Percentiles rank a stretch among this genome's conserved stretches.
Evolutionary conservation across 225 moss, liverwort and hornwort genomes (phyloP).

Genomic region (Thuidium tamariscinum): DNA sequence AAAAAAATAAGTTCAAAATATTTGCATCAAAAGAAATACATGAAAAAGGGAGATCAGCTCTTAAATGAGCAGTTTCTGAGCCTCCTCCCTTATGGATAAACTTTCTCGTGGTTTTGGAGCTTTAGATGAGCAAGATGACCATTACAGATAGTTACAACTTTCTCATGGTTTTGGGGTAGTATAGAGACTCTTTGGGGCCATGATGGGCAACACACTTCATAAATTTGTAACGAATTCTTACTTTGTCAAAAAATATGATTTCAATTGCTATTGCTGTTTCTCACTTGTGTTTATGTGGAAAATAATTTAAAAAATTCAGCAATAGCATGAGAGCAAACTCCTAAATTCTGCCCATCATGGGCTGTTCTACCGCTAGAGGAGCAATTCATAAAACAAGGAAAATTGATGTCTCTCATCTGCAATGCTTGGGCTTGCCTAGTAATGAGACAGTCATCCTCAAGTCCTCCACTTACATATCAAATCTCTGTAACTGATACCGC

Average conservation of each 20-base stretch:
- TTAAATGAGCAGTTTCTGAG: no score
- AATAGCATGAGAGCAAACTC: background rate
- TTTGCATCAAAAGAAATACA: no score
- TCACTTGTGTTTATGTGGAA: no score
- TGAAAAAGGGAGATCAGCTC: no score
- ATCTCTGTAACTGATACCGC: background rate
- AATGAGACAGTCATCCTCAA: background rate
- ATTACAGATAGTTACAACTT: background rate
- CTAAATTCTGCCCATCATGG: background rate
- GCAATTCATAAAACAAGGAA: background rate
- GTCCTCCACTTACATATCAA: background rate
- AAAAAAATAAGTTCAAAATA: no score
- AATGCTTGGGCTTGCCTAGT: background rate
- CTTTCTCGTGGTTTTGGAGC: background rate
- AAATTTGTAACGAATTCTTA: background rate
- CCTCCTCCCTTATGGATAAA: no score
- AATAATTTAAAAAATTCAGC: rapidly evolving
- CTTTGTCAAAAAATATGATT: background rate
- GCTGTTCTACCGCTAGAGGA: background rate
- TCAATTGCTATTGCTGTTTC: no score
- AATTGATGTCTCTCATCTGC: background rate
- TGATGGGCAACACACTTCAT: background rate
- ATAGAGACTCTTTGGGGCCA: no score
- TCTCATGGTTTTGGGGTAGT: background rate
- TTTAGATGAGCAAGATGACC: background rate